Evolutionary conservation across 1,284 basidiomycete species (phyloP).

Genomic region (Irpex sp.): DNA sequence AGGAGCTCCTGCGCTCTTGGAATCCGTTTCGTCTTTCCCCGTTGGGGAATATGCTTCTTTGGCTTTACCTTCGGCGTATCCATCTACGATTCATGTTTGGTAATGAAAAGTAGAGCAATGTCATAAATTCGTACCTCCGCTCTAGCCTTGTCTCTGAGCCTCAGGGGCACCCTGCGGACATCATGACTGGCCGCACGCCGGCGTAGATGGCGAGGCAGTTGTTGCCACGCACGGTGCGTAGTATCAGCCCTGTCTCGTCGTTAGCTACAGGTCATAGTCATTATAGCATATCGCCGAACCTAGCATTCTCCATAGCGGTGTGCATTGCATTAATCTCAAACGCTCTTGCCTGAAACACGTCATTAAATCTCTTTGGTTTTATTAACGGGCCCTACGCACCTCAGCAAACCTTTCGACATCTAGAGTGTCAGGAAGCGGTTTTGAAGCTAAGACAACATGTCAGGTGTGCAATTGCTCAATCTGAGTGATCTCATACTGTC

Average conservation of each 20-base stretch:
- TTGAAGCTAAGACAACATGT: not conserved
- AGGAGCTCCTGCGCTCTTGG: constrained; percentile 50
- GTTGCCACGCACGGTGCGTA: constrained; percentile 84
- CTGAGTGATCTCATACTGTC: constrained; percentile 30
- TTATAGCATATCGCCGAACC: constrained; percentile 35
- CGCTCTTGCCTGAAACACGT: constrained; percentile 56
- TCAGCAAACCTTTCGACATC: constrained; percentile 86
- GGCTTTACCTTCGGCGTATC: constrained; percentile 59
- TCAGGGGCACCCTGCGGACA: constrained; percentile 79
- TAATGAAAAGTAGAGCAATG: not conserved
- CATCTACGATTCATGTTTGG: constrained; percentile 49
- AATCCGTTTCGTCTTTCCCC: constrained; percentile 48
- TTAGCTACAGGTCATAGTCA: not conserved
- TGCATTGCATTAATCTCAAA: constrained; percentile 90
- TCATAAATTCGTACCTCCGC: constrained; percentile 57
- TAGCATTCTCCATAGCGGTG: constrained; percentile 72
- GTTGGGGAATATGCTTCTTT: constrained; percentile 47
- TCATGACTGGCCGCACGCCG: constrained; percentile 91
- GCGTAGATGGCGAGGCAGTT: constrained; percentile 82
- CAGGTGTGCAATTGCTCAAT: not conserved
- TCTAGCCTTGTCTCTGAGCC: constrained; percentile 72
- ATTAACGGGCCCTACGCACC: constrained; percentile 35
- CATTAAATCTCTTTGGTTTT: not conserved
- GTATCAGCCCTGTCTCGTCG: constrained; percentile 35
- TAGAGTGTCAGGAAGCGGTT: constrained; percentile 67